phyloP scores from a whole-genome alignment of 495 filamentous ascomycete species.

The Aspergillus nanangensis region DNA sequence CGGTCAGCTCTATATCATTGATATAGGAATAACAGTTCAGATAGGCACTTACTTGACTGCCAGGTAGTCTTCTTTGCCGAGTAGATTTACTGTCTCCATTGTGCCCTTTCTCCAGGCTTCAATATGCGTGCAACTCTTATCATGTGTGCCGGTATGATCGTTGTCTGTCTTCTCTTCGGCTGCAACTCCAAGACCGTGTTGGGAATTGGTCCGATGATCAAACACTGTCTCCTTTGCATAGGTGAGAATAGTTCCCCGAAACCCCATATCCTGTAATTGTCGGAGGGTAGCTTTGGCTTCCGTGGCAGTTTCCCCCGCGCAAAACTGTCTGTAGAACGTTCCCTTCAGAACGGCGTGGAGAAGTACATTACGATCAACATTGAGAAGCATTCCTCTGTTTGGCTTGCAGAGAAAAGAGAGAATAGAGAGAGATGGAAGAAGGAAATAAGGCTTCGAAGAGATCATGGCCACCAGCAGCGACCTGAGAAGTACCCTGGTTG shows the following conservation, averaged over 20 bases:
- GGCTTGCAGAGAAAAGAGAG: constrained; percentile 53
- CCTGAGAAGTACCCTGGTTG: too few species aligned
- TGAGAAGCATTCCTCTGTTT: constrained; percentile 20
- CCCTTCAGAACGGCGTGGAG: constrained; percentile 37
- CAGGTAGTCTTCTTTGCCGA: constrained; percentile 67
- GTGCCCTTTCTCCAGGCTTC: constrained; percentile 66
- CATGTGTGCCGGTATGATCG: constrained; percentile 1
- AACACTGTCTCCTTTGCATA: constrained; percentile 45
- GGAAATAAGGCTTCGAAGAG: too few species aligned
- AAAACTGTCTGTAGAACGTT: constrained; percentile 46
- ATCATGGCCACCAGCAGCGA: too few species aligned
- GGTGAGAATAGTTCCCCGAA: constrained; percentile 42
- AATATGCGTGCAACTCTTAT: constrained; percentile 55
- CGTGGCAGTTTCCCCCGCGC: constrained; percentile 35
- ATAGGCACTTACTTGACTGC: constrained; percentile 61
- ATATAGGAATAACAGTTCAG: background rate
- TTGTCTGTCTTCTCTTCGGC: constrained; percentile 12
- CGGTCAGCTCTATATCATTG: too few species aligned
- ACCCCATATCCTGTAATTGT: constrained; percentile 36
- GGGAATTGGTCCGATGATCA: constrained; percentile 24
- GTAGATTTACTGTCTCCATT: constrained; percentile 64
- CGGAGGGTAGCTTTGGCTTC: constrained; percentile 31
- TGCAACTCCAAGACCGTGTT: constrained; percentile 22
- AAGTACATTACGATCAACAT: constrained; percentile 39
- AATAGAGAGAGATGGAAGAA: too few species aligned